A percentile compares a stretch with the other conserved stretches of the same genome.
Evolutionary conservation across 2,329 filamentous ascomycete genomes (phyloP).

Genomic region (Exserohilum rostratum): DNA sequence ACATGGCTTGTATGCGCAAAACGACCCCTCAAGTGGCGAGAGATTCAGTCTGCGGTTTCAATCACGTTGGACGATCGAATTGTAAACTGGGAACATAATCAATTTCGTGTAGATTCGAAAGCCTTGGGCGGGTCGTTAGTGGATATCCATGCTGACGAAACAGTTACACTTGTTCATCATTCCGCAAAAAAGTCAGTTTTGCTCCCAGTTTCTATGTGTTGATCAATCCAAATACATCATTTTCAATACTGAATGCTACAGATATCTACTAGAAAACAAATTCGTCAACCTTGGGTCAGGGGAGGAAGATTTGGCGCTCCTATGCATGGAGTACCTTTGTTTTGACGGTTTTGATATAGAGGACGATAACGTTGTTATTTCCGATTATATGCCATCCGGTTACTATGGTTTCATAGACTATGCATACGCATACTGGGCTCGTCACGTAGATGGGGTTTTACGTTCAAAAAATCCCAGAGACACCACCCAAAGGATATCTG

Average conservation of each 20-base stretch:
- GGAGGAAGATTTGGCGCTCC: neutral
- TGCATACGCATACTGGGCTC: conserved; percentile 10
- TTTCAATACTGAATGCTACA: neutral
- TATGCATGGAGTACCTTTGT: conserved; percentile 5
- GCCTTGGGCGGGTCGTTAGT: conserved; percentile 34
- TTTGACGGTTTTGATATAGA: conserved; percentile 1
- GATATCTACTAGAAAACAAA: conserved; percentile 5
- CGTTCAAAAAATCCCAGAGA: neutral
- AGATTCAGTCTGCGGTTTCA: conserved; percentile 36
- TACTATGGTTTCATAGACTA: conserved; percentile 11
- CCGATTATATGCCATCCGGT: neutral
- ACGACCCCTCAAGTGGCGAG: conserved; percentile 32
- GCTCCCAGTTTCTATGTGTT: too few relatives aligned
- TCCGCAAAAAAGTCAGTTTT: conserved; percentile 7
- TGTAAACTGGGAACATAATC: conserved; percentile 28
- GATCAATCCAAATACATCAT: neutral
- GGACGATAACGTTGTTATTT: neutral
- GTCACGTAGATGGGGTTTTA: conserved; percentile 4
- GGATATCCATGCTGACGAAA: neutral
- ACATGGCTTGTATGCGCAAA: conserved; percentile 40
- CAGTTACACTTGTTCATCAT: conserved; percentile 6
- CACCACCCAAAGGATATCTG: neutral
- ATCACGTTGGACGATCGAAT: conserved; percentile 23
- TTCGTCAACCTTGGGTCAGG: conserved; percentile 1
- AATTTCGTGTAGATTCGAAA: conserved; percentile 29